These are phyloP conservation scores for Calonectria pauciramosa DNA, from an alignment of 2,329 filamentous ascomycete species.

Conservation along the genomic window DNA sequence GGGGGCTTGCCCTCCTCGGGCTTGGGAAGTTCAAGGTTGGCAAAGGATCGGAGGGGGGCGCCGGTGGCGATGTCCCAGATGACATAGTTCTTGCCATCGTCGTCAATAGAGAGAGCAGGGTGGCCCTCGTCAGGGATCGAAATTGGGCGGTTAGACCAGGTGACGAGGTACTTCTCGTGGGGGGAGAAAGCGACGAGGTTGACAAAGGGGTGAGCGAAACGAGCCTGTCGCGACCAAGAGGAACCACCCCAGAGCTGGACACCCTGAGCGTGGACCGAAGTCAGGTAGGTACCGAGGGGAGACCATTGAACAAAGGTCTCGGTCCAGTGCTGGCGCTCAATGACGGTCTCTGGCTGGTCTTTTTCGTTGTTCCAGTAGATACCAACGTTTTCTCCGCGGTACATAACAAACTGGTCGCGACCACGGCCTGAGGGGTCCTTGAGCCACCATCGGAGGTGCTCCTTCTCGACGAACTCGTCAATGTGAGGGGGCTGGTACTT, in stretches of 20 bases:
- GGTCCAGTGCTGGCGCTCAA: constrained; percentile 96
- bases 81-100: constrained; percentile 99
- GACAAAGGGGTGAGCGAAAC: constrained; percentile 95
- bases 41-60: constrained; percentile 92
- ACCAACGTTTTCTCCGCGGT: constrained; percentile 89
- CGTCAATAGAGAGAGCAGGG: constrained; percentile 86
- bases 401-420: constrained; percentile 96
- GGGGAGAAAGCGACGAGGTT: constrained; percentile 98
- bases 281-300: constrained; percentile 91
- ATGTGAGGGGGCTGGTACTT: constrained; percentile 87
- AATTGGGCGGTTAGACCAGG: constrained; percentile 96
- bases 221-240: constrained; percentile 90
- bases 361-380: constrained; percentile 99
- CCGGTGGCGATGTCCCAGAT: constrained; percentile 96
- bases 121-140: constrained; percentile 90
- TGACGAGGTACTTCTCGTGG: constrained; percentile 91
- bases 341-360: constrained; percentile 86
- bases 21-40: constrained; percentile 85
- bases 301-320: constrained; percentile 99
- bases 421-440: constrained; percentile 84
- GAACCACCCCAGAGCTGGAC: constrained; percentile 96
- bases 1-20: constrained; percentile 71
- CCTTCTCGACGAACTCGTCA: constrained; percentile 89
- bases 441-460: constrained; percentile 95
- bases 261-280: constrained; percentile 95